These are phyloP conservation scores for Eimeria maxima DNA, from an alignment of 169 alveolate species.

Conservation along the genomic window DNA sequence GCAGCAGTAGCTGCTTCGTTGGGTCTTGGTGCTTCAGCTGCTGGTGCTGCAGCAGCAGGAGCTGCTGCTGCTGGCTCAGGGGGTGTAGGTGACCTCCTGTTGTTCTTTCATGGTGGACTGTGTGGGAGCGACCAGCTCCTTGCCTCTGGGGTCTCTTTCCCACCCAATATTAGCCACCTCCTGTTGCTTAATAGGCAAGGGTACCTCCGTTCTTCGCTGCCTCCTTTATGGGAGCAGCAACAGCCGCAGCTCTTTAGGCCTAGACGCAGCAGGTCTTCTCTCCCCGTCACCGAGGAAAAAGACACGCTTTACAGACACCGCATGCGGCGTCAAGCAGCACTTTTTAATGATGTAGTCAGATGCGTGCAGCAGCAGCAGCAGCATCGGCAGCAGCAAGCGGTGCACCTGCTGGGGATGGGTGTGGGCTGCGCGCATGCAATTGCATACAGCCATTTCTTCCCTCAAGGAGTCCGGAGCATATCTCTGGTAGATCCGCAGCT, in stretches of 20 bases:
- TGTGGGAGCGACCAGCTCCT: constrained; percentile 65
- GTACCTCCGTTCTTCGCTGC: not conserved
- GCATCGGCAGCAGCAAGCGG: not conserved
- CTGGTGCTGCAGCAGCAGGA: not conserved
- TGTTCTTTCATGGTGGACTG: constrained; percentile 45
- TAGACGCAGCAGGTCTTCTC: not conserved
- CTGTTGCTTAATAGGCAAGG: not conserved
- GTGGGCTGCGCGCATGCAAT: constrained; percentile 54
- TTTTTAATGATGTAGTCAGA: constrained; percentile 22
- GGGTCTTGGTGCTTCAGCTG: not conserved
- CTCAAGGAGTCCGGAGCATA: not conserved
- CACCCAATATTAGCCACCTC: not conserved
- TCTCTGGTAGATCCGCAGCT: not conserved
- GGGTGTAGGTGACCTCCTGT: constrained; percentile 39
- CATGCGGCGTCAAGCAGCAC: constrained; percentile 36
- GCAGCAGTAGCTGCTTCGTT: not conserved
- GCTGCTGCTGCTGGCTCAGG: not conserved
- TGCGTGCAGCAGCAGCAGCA: constrained; percentile 22
- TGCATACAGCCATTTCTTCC: constrained; percentile 37
- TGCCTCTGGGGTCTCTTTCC: constrained; percentile 13
- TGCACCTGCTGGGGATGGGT: constrained; percentile 29
- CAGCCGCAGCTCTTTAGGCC: not conserved
- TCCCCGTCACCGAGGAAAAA: not conserved
- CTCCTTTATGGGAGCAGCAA: constrained; percentile 23
- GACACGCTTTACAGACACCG: not conserved